Evolutionary conservation across 1,284 basidiomycete species (phyloP).

Genomic region (Meripilus lineatus): DNA sequence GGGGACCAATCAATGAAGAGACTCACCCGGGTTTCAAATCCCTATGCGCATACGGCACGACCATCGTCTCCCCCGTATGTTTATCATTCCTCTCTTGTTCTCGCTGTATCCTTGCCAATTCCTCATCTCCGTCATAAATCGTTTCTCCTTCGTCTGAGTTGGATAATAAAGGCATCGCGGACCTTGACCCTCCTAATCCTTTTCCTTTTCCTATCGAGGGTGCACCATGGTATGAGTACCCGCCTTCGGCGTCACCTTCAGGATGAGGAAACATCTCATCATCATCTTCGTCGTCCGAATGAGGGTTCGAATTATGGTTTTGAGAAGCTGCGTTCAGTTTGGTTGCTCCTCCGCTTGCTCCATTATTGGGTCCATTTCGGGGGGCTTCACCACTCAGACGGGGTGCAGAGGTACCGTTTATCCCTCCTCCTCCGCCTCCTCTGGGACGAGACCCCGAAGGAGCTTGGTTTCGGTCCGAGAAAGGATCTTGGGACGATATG

Average conservation of each 20-base stretch:
- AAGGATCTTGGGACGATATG: slow-evolving; percentile 28
- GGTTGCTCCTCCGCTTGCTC: slow-evolving; percentile 15
- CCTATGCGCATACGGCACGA: slow-evolving; percentile 92
- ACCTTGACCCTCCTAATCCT: background rate
- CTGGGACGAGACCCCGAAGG: background rate
- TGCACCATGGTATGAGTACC: slow-evolving; percentile 62
- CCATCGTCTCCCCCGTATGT: slow-evolving; percentile 39
- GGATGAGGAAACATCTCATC: slow-evolving; percentile 67
- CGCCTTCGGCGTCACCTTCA: slow-evolving; percentile 65
- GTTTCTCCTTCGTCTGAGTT: slow-evolving; percentile 53
- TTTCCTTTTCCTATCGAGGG: slow-evolving; percentile 23
- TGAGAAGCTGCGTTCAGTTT: background rate
- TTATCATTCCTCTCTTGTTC: slow-evolving; percentile 18
- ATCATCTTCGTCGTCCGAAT: slow-evolving; percentile 41
- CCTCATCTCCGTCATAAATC: slow-evolving; percentile 78
- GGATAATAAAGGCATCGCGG: slow-evolving; percentile 45
- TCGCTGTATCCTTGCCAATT: slow-evolving; percentile 38
- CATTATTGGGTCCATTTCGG: slow-evolving; percentile 21
- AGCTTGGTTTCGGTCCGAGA: background rate
- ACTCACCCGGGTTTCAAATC: slow-evolving; percentile 94
- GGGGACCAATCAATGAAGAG: slow-evolving; percentile 4
- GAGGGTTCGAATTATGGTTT: slow-evolving; percentile 6
- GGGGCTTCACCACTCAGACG: too few species aligned
- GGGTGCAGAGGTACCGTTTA: too few species aligned
- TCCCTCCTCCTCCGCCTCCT: too few species aligned